Base-by-base conservation (phyloP, 306 rosid species). In the Medicago lupulina region DNA sequence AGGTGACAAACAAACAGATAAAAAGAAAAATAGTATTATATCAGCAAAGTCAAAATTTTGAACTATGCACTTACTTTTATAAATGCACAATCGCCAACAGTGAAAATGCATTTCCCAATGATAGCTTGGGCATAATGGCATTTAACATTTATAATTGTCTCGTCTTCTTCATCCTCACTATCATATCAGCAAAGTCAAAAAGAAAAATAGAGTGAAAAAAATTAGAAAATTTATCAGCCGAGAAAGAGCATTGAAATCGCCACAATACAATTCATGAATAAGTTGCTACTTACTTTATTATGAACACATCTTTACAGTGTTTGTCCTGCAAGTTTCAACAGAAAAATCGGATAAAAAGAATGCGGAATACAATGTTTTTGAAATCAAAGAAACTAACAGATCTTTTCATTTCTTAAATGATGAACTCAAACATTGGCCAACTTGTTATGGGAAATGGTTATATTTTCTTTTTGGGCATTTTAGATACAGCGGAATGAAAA, bases 71-170 rank as follows among this genome's bases (percentile, higher is more conserved):
- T 81, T 90, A 91, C 98, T 87, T 86, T 66, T 81, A 94, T 80
- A 67, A 79, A 81, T 67, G 93, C 98, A 83, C 91, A 94, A 84
- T 94, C 98, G 14, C 96, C 98, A 44, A 91, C 92, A 87, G 72
- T 84, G 74, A 83, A 90, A 70, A 82, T 70, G 80, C 85, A 73
- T 76, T 86, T 83, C 71, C 69, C 82, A 47, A 91, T 38, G 70
- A 70, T 83, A 59, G 95, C 94, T 78, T 81, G 96, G 68, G 94
- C 86, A 88, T 84, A 94, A 82, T 91, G 97, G 83, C 90, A 86
- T 75, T 88, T 85, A 77, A 94, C 97, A 76, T 94, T 82, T 76
- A 83, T 65, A 74, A 94, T 66, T 25, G 88, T 84, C 85, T 85
- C 89, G 17, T 93, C 98, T 80, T 93, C 92, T 71, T 87, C 89